A percentile compares a stretch with the other conserved stretches of the same genome.
Conservation (phyloP, 257 asterid species). For the Solanum chmielewskii region DNA sequence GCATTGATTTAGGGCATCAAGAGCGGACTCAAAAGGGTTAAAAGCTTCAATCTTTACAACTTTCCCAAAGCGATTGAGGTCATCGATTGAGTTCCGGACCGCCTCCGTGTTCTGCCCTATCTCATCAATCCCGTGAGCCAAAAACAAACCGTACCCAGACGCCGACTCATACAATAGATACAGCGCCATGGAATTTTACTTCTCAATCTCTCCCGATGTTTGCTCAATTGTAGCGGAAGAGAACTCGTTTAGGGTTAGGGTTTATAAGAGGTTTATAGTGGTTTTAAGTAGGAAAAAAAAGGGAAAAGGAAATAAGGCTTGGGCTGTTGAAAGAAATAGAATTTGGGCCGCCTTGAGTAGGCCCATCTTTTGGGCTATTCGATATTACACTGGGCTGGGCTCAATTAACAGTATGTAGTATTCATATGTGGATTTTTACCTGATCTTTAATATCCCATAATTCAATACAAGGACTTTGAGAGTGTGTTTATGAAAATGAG, state of each 20-base stretch:
- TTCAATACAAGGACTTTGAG: background rate
- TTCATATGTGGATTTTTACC: background rate
- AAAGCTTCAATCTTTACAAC: constrained; percentile 67
- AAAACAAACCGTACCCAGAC: constrained; percentile 57
- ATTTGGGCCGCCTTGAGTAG: background rate
- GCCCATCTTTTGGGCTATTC: background rate
- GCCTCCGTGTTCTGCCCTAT: constrained; percentile 89
- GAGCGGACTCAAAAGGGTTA: constrained; percentile 76
- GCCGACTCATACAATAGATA: constrained; percentile 72
- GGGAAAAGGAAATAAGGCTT: background rate
- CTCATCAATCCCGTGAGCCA: constrained; percentile 70
- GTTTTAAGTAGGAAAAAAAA: background rate
- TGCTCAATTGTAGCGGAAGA: background rate
- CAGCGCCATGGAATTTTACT: constrained; percentile 36
- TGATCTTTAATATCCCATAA: too few species aligned
- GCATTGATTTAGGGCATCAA: constrained; percentile 87
- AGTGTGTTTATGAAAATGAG: background rate
- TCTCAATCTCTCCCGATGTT: background rate
- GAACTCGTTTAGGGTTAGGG: background rate
- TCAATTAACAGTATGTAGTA: background rate
- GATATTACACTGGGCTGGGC: background rate
- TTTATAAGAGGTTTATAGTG: background rate
- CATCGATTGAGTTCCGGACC: constrained; percentile 59
- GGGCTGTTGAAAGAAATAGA: background rate
- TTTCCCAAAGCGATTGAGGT: constrained; percentile 71